Base-by-base conservation (phyloP, 345 rosid genomes). In the Syzygium grande region DNA sequence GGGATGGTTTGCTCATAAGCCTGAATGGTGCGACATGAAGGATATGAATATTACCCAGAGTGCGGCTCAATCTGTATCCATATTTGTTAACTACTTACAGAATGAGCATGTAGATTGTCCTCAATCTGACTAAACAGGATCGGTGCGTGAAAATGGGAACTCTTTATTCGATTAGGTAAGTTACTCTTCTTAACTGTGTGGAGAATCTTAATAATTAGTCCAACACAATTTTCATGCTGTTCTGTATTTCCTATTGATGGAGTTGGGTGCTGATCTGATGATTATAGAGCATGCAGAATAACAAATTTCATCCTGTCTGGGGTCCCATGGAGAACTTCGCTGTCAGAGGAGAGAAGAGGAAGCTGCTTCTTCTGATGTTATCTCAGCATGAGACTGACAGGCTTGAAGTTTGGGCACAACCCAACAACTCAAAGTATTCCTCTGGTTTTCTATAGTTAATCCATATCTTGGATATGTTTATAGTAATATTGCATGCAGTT, bases 351-450 rank as follows among this genome's bases (percentile, higher is more conserved):
- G 99, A 94, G 90, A 98, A 94, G 88, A 89, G 98, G 87, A 96
- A 92, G 92, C 99, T 94, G 89, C 93, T 98, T 86, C 99, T 98
- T 92, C 87, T 96, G 89, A 94, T 98, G 98, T 92, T 98, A 52
- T 96, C 98, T 91, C 99, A 98, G 91, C 95, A 95, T 91, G 99
- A 98, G 94, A 97, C 97, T 92, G 99, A 98, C 89, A 94, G 99
- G 94, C 99, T 98, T 92, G 98, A 96, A 58, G 99, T 98, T 87
- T 98, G 99, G 99, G 97, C 99, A 68, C 96, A 96, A 86, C 99
- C 99, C 87, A 93, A 93, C 79, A 94, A 92, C 88, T 92, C 97
- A 49, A 98, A 96, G 99, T 98, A 96, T 58, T 23, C 29, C 59
- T 52, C 21, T 73, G 55, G 7, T 43, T 43, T 43, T 43, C 46